phyloP scores from a whole-genome alignment of 257 asterid genomes.

The Nicotiana undulata region DNA sequence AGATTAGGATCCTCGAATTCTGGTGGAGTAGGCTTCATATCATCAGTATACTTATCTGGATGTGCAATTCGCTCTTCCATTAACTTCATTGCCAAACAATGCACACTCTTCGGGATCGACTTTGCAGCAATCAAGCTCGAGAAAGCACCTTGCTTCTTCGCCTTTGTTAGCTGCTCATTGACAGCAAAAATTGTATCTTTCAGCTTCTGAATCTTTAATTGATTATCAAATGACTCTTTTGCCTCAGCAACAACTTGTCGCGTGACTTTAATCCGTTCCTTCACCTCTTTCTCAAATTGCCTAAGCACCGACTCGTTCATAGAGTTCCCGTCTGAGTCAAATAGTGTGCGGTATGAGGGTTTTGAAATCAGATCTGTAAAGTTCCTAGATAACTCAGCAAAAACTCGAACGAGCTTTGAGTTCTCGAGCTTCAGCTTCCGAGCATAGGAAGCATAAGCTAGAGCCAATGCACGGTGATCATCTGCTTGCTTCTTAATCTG shows the following conservation, averaged over 20 bases:
- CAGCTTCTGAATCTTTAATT: constrained; percentile 64
- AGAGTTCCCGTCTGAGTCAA: constrained; percentile 36
- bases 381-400: constrained; percentile 54
- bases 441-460: constrained; percentile 66
- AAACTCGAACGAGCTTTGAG: constrained; percentile 60
- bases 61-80: constrained; percentile 79
- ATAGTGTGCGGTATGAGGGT: constrained; percentile 41
- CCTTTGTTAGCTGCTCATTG: constrained; percentile 59
- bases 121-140: constrained; percentile 82
- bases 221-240: constrained; percentile 66
- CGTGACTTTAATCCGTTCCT: constrained; percentile 56
- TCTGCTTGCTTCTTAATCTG: constrained; percentile 75
- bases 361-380: constrained; percentile 54
- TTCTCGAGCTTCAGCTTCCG: constrained; percentile 68
- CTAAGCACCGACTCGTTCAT: constrained; percentile 50
- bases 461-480: constrained; percentile 51
- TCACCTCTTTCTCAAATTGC: constrained; percentile 70
- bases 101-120: constrained; percentile 78
- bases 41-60: constrained; percentile 61
- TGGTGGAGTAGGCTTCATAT: constrained; percentile 51
- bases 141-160: constrained; percentile 75
- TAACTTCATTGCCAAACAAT: constrained; percentile 64
- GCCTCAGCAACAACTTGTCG: constrained; percentile 64
- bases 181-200: constrained; percentile 64
- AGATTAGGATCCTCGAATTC: constrained; percentile 69